These are phyloP conservation scores for Metschnikowia corniflorae DNA, from an alignment of 805 yeast species.

Conservation along the genomic window DNA sequence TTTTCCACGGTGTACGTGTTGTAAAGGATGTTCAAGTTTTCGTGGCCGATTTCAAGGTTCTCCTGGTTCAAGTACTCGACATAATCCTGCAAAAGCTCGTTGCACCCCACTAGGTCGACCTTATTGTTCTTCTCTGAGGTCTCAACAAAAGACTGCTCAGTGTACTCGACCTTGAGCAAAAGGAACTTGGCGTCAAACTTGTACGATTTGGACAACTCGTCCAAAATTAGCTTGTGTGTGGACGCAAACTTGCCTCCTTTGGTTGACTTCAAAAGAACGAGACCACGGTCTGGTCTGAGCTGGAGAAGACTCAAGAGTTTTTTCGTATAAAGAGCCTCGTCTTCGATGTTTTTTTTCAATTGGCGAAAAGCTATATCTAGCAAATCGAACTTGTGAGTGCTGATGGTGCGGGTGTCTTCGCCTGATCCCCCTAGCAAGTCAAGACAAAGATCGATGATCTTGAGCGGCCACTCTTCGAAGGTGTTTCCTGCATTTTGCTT, in stretches of 20 bases:
- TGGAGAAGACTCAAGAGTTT: conserved; percentile 31
- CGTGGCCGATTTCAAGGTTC: conserved; percentile 10
- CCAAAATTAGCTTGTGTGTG: conserved; percentile 30
- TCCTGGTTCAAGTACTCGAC: conserved; percentile 17
- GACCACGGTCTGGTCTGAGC: conserved; percentile 25
- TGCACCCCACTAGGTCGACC: conserved; percentile 4
- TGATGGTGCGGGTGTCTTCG: not conserved
- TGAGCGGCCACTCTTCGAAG: conserved; percentile 6
- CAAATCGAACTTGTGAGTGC: conserved; percentile 5
- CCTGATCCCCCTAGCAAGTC: conserved; percentile 2
- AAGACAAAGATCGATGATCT: conserved; percentile 10
- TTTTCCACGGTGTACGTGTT: conserved; percentile 30
- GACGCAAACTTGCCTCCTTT: conserved; percentile 23
- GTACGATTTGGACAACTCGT: conserved; percentile 24
- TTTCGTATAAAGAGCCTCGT: conserved; percentile 27
- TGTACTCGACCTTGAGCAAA: conserved; percentile 31
- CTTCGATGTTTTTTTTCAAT: conserved; percentile 17
- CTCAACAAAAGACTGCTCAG: conserved; percentile 29
- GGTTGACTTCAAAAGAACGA: conserved; percentile 30
- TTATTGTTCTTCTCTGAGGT: conserved; percentile 8
- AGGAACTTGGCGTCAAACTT: conserved; percentile 24
- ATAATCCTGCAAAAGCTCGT: conserved; percentile 29
- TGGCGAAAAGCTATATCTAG: conserved; percentile 11
- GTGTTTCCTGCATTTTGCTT: conserved; percentile 11
- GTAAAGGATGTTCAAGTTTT: conserved; percentile 26